These are phyloP conservation scores for Carex littledalei DNA, from an alignment of 176 grass and related monocot species.

Conservation along the genomic window DNA sequence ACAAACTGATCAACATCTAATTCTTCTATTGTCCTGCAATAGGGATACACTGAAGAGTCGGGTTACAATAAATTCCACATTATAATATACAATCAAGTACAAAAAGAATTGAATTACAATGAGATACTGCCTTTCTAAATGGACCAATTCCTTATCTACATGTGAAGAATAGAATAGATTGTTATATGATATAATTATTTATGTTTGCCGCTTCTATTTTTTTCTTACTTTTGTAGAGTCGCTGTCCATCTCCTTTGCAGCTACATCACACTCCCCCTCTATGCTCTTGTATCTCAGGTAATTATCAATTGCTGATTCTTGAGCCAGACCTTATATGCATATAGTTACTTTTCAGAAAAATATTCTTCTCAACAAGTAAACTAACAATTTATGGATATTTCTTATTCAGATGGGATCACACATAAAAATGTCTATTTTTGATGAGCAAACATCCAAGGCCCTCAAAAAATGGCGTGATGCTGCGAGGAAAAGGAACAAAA, in stretches of 20 bases:
- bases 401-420: slow-evolving; percentile 71
- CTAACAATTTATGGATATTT: neutral
- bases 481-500: slow-evolving; percentile 38
- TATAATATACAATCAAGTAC: neutral
- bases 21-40: neutral
- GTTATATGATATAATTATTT: neutral
- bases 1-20: neutral
- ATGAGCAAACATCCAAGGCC: slow-evolving; percentile 81
- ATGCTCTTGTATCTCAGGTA: slow-evolving; percentile 90
- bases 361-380: neutral
- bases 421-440: slow-evolving; percentile 88
- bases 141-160: neutral
- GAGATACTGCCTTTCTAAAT: neutral
- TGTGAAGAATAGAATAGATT: neutral
- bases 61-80: neutral
- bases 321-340: neutral
- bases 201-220: neutral
- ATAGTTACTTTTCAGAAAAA: neutral
- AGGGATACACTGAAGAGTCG: neutral
- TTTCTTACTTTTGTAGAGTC: slow-evolving; percentile 27
- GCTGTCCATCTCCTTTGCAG: slow-evolving; percentile 74
- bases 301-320: neutral
- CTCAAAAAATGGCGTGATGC: slow-evolving; percentile 54
- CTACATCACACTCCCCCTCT: slow-evolving; percentile 92
- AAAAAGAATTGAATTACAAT: neutral